A percentile compares a stretch with the other conserved stretches of the same genome.
phyloP scores from a whole-genome alignment of 208 protist species.

The Leishmania guyanensis region DNA sequence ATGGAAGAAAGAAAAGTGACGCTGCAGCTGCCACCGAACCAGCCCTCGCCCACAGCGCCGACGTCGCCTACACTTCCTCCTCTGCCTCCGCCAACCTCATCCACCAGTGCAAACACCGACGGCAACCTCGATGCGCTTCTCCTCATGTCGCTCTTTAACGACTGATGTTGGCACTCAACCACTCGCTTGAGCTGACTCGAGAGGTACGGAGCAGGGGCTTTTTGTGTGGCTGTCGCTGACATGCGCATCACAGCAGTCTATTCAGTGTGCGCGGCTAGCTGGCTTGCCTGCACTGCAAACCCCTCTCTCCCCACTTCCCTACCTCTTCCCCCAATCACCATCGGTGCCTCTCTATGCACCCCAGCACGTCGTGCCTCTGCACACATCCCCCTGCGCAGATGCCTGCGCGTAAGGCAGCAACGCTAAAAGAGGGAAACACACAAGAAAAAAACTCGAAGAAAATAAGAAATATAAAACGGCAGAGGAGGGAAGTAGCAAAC shows the following conservation, averaged over 20 bases:
- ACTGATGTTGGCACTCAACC: background rate
- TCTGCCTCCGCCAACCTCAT: background rate
- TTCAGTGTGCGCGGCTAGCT: background rate
- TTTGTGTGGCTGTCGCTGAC: background rate
- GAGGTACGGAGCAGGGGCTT: background rate
- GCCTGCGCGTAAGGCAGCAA: background rate
- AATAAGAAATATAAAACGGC: too few relatives aligned
- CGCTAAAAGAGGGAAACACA: background rate
- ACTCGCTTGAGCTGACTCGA: background rate
- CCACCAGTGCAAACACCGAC: constrained; percentile 11
- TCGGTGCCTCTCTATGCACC: background rate
- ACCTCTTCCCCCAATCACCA: too few relatives aligned
- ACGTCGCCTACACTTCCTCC: background rate
- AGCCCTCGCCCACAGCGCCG: background rate
- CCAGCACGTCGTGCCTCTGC: background rate
- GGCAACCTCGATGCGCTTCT: constrained; percentile 27
- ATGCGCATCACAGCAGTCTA: background rate
- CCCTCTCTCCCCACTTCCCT: background rate
- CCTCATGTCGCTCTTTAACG: constrained; percentile 29
- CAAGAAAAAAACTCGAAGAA: background rate
- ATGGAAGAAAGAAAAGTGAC: background rate
- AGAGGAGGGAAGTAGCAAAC: too few relatives aligned
- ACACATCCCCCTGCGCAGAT: background rate
- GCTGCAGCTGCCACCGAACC: background rate
- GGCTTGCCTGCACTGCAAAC: background rate